A percentile compares a stretch with the other conserved stretches of the same genome.
phyloP scores from a whole-genome alignment of 176 grass and related monocot species.

The Leersia perrieri region DNA sequence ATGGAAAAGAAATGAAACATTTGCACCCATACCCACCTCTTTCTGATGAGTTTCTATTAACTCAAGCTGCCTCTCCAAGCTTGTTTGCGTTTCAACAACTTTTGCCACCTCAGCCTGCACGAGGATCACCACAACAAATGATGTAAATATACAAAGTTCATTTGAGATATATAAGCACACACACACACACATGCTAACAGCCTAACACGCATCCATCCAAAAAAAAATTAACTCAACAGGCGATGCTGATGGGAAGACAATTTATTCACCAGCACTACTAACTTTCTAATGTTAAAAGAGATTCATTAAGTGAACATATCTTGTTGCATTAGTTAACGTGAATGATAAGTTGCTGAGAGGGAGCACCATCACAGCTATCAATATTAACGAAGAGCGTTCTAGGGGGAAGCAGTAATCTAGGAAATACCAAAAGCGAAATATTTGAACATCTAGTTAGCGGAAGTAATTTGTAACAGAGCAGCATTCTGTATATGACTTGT shows the following conservation, averaged over 20 bases:
- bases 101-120: constrained; percentile 96
- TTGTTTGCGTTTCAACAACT: constrained; percentile 97
- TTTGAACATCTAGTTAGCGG: neutral
- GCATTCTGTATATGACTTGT: neutral
- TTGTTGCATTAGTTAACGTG: constrained; percentile 6
- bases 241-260: neutral
- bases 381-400: neutral
- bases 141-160: neutral
- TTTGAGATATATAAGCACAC: neutral
- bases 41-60: constrained; percentile 97
- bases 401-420: neutral
- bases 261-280: neutral
- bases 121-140: neutral
- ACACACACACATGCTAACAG: neutral
- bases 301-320: neutral
- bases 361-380: neutral
- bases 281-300: neutral
- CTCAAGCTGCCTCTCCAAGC: constrained; percentile 90
- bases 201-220: neutral
- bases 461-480: neutral
- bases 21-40: constrained; percentile 53
- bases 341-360: neutral
- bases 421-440: neutral
- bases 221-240: neutral
- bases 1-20: neutral